A percentile compares a stretch with the other conserved stretches of the same genome.
Evolutionary conservation across 2,329 filamentous ascomycete species (phyloP).

Genomic region (Pestalotiopsis sp.): DNA sequence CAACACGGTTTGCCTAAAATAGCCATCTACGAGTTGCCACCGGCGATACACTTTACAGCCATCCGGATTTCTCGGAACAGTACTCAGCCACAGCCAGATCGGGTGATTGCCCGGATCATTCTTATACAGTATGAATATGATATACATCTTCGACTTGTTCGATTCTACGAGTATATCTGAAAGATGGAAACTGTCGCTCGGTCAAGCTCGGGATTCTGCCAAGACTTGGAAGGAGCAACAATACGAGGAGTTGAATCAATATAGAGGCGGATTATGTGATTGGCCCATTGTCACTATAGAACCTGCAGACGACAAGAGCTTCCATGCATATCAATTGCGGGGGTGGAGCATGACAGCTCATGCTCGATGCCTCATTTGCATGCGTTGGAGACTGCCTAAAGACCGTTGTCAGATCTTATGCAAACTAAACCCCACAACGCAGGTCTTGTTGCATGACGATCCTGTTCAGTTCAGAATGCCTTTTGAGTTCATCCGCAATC

Average conservation of each 20-base stretch:
- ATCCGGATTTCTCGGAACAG: too few species aligned
- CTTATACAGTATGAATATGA: not conserved
- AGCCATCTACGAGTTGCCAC: not conserved
- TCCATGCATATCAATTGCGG: not conserved
- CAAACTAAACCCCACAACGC: not conserved
- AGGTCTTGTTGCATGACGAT: not conserved
- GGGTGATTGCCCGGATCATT: too few species aligned
- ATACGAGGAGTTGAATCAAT: not conserved
- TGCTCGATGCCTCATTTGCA: not conserved
- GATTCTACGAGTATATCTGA: not conserved
- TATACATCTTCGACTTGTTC: not conserved
- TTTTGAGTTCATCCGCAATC: not conserved
- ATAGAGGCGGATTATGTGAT: not conserved
- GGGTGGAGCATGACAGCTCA: constrained; percentile 7
- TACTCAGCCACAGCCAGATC: too few species aligned
- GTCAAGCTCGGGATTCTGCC: not conserved
- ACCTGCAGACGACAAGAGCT: constrained; percentile 8
- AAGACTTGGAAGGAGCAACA: not conserved
- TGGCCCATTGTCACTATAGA: constrained; percentile 4
- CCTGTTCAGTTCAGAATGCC: not conserved
- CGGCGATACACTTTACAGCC: too few species aligned
- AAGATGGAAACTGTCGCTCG: not conserved
- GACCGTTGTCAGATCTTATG: not conserved
- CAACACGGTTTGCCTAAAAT: not conserved
- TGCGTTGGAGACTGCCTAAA: not conserved